Evolutionary conservation across 1,139 yeast species (phyloP).

Genomic region (Pichia sp.): DNA sequence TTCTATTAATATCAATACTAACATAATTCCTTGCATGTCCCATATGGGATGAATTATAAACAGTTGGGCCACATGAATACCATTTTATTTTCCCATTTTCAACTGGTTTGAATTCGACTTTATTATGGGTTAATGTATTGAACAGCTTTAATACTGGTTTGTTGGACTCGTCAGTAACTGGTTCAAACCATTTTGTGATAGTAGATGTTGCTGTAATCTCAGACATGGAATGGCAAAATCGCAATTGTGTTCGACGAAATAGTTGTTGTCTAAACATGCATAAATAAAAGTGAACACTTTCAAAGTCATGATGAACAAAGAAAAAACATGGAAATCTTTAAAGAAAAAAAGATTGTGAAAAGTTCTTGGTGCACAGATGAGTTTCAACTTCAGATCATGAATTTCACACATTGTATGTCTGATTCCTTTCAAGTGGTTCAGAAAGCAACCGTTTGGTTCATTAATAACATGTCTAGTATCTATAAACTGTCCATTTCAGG

Average conservation of each 20-base stretch:
- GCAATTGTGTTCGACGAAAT: background rate
- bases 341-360: background rate
- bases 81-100: constrained; percentile 65
- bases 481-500: constrained; percentile 84
- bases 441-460: no score
- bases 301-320: background rate
- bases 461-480: constrained; percentile 50
- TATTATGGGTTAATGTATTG: constrained; percentile 79
- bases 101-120: constrained; percentile 67
- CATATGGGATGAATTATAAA: constrained; percentile 95
- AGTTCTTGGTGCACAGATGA: background rate
- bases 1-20: constrained; percentile 84
- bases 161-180: constrained; percentile 15
- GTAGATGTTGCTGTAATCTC: background rate
- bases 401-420: no score
- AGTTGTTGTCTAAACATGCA: background rate
- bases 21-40: constrained; percentile 99
- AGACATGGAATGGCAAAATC: background rate
- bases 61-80: constrained; percentile 99
- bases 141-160: constrained; percentile 40
- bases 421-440: no score
- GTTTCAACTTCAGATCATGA: background rate
- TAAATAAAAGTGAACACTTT: background rate
- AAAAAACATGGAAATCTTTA: background rate
- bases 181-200: constrained; percentile 25